phyloP scores from a whole-genome alignment of 2,329 filamentous ascomycete species.

The Westerdykella ornata region DNA sequence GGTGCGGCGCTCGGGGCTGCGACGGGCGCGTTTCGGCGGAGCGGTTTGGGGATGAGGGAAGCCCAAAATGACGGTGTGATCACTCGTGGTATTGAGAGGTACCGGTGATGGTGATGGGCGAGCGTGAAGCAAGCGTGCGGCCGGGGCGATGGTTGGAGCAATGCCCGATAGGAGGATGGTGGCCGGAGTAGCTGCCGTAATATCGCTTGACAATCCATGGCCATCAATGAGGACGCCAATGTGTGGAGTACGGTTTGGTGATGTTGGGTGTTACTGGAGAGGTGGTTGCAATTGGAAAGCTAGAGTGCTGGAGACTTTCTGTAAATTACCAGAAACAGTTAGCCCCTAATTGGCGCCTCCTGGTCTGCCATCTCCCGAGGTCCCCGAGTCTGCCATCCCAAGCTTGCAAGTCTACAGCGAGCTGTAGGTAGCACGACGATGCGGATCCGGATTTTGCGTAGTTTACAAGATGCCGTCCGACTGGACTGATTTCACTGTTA shows the following conservation, averaged over 20 bases:
- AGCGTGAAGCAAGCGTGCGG: conserved; percentile 18
- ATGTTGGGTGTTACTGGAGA: not conserved
- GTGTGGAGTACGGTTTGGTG: not conserved
- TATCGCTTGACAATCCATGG: conserved; percentile 22
- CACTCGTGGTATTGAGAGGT: conserved; percentile 31
- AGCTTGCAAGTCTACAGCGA: too few relatives aligned
- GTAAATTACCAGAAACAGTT: too few relatives aligned
- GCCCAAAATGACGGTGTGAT: conserved; percentile 35
- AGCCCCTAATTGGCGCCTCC: too few relatives aligned
- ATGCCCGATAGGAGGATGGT: conserved; percentile 16
- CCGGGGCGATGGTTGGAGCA: conserved; percentile 11
- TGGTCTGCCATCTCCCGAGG: too few relatives aligned
- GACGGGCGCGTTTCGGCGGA: conserved; percentile 12
- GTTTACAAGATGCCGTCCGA: too few relatives aligned
- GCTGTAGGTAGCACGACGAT: too few relatives aligned
- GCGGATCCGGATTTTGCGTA: too few relatives aligned
- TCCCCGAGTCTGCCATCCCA: too few relatives aligned
- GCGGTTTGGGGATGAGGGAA: conserved; percentile 32
- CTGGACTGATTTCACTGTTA: too few relatives aligned
- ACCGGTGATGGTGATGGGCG: conserved; percentile 12
- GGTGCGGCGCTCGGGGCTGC: conserved; percentile 2
- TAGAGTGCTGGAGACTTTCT: not conserved
- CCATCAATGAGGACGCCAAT: not conserved
- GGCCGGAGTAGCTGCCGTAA: conserved; percentile 26
- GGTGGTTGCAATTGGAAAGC: not conserved